Evolutionary conservation across 352 stramenopile genomes (phyloP).

Genomic region (Globisporangium paddicum): DNA sequence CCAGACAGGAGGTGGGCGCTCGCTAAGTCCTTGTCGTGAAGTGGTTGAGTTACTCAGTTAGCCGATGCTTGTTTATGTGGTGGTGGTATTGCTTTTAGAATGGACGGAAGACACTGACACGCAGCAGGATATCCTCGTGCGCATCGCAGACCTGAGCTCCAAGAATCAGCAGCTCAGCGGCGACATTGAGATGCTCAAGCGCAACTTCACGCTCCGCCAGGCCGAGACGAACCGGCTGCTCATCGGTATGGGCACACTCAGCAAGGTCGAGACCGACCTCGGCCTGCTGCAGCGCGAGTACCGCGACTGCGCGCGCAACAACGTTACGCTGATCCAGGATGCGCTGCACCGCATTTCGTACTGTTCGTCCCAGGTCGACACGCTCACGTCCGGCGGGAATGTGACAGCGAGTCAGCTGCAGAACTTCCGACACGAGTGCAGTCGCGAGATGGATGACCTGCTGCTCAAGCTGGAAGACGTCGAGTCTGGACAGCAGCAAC

Average conservation of each 20-base stretch:
- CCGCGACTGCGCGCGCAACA: constrained; percentile 33
- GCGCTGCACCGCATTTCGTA: constrained; percentile 43
- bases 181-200: constrained; percentile 37
- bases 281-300: constrained; percentile 39
- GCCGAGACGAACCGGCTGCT: constrained; percentile 35
- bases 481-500: constrained; percentile 14
- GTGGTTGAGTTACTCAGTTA: too few relatives aligned
- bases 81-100: neutral
- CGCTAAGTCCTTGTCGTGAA: neutral
- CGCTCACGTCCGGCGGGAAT: constrained; percentile 25
- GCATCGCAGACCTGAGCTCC: constrained; percentile 15
- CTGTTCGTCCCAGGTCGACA: constrained; percentile 46
- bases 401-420: constrained; percentile 36
- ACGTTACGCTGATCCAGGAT: constrained; percentile 46
- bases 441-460: constrained; percentile 38
- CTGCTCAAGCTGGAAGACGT: constrained; percentile 36
- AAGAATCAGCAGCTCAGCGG: constrained; percentile 39
- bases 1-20: neutral
- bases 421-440: constrained; percentile 37
- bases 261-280: constrained; percentile 37
- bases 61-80: neutral
- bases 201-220: constrained; percentile 26
- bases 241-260: constrained; percentile 27
- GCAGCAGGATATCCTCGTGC: constrained; percentile 17
- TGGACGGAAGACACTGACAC: constrained; percentile 7